Evolutionary conservation across 2,329 filamentous ascomycete genomes (phyloP).

Genomic region (Rhynchosporium agropyri): DNA sequence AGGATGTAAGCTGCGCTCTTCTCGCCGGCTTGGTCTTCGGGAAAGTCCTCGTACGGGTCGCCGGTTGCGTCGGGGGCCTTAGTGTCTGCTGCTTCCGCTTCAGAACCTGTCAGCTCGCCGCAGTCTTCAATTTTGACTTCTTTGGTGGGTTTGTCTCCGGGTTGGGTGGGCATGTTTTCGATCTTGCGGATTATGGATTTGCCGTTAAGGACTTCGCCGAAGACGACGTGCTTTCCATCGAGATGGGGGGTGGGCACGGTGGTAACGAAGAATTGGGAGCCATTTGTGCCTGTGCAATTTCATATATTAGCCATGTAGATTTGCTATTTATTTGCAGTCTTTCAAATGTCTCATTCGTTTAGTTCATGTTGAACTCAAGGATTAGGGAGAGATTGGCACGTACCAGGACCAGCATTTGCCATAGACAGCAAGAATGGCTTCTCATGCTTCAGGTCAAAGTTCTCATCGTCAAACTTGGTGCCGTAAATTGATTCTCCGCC

Average conservation of each 20-base stretch:
- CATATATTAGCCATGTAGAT: slow-evolving; percentile 3
- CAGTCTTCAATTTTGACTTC: slow-evolving; percentile 80
- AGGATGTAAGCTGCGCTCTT: slow-evolving; percentile 68
- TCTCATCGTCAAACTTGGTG: slow-evolving; percentile 96
- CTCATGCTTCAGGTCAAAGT: slow-evolving; percentile 89
- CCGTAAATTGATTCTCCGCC: slow-evolving; percentile 98
- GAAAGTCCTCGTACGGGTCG: slow-evolving; percentile 94
- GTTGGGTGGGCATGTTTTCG: slow-evolving; percentile 77
- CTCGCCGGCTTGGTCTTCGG: slow-evolving; percentile 72
- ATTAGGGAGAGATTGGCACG: slow-evolving; percentile 38
- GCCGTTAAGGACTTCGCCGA: slow-evolving; percentile 89
- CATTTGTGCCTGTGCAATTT: slow-evolving; percentile 75
- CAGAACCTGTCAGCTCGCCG: slow-evolving; percentile 77
- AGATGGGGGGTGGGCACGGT: slow-evolving; percentile 94
- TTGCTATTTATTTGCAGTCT: background rate
- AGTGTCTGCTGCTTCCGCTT: slow-evolving; percentile 65
- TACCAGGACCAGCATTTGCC: slow-evolving; percentile 94
- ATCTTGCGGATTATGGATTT: slow-evolving; percentile 90
- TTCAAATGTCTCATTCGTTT: background rate
- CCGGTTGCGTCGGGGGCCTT: slow-evolving; percentile 79
- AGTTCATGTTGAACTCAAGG: background rate
- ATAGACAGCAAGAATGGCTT: slow-evolving; percentile 93
- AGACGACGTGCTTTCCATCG: slow-evolving; percentile 96
- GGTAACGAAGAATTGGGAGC: slow-evolving; percentile 97
- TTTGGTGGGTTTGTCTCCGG: slow-evolving; percentile 74